Conservation (phyloP, 2,329 filamentous ascomycete species). For the Graphilbum sp. region DNA sequence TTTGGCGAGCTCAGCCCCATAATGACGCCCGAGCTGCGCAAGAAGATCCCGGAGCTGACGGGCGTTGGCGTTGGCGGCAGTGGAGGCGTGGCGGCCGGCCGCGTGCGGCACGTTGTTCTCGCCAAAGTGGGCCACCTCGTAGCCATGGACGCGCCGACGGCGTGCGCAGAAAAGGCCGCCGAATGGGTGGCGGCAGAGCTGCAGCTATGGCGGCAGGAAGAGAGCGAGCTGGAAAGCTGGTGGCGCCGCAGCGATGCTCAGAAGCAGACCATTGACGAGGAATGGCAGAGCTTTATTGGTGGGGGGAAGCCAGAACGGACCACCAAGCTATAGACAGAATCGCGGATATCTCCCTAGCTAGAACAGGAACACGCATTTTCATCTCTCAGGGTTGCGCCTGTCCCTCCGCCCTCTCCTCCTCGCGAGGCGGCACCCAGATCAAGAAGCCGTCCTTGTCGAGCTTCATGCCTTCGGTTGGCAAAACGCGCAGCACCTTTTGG, state of each 20-base stretch:
- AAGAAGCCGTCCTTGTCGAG: slow-evolving; percentile 55
- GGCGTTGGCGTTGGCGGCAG: slow-evolving; percentile 52
- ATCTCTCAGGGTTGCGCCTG: background rate
- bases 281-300: slow-evolving; percentile 23
- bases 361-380: too few species aligned
- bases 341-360: too few species aligned
- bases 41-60: slow-evolving; percentile 46
- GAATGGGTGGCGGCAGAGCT: slow-evolving; percentile 42
- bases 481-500: slow-evolving; percentile 72
- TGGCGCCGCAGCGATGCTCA: slow-evolving; percentile 27
- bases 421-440: slow-evolving; percentile 40
- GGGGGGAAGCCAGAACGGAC: slow-evolving; percentile 2
- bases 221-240: slow-evolving; percentile 40
- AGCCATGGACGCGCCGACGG: slow-evolving; percentile 59
- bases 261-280: slow-evolving; percentile 38
- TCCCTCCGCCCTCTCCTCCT: slow-evolving; percentile 11
- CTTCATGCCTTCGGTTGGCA: slow-evolving; percentile 56
- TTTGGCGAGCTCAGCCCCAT: slow-evolving; percentile 46
- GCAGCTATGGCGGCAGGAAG: slow-evolving; percentile 37
- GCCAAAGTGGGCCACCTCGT: slow-evolving; percentile 60
- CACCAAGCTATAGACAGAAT: slow-evolving; percentile 3
- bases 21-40: slow-evolving; percentile 29
- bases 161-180: slow-evolving; percentile 45
- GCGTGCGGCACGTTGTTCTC: slow-evolving; percentile 50
- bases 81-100: slow-evolving; percentile 44